Conservation (phyloP, 208 protist species). For the Acanthamoeba rhysodes region DNA sequence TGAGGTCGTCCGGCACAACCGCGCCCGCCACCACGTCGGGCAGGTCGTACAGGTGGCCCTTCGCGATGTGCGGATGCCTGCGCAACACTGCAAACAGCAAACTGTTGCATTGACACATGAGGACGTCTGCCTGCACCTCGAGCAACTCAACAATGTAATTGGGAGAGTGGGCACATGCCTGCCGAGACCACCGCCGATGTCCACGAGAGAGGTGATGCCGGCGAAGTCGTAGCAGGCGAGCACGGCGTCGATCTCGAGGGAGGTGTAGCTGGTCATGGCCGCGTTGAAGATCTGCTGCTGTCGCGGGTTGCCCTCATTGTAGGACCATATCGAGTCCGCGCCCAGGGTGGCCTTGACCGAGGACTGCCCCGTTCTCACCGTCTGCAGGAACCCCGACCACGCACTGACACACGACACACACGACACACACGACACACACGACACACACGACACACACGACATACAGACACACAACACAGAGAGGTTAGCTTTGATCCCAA, state of each 20-base stretch:
- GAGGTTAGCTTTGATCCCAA: background rate
- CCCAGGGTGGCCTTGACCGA: background rate
- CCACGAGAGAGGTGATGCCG: background rate
- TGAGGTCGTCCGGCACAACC: background rate
- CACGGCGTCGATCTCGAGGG: background rate
- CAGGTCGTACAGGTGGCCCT: background rate
- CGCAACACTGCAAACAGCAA: background rate
- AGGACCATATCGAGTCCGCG: background rate
- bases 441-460: background rate
- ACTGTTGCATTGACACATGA: too few relatives aligned
- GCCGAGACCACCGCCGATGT: constrained; percentile 8
- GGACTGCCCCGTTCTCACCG: background rate
- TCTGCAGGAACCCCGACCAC: background rate
- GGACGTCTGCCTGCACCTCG: background rate
- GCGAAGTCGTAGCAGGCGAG: constrained; percentile 1
- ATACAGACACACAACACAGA: too few relatives aligned
- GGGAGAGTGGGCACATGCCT: background rate
- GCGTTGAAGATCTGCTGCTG: background rate
- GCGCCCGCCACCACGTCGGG: background rate
- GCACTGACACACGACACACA: background rate
- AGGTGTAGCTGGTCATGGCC: background rate
- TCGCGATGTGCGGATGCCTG: background rate
- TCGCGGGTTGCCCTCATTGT: background rate
- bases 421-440: too few relatives aligned
- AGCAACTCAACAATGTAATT: background rate